Evolutionary conservation across 2,329 filamentous ascomycete genomes (phyloP), one percentile per base, ranked within the genome.

Genomic region (Epichloe hybrida): DNA sequence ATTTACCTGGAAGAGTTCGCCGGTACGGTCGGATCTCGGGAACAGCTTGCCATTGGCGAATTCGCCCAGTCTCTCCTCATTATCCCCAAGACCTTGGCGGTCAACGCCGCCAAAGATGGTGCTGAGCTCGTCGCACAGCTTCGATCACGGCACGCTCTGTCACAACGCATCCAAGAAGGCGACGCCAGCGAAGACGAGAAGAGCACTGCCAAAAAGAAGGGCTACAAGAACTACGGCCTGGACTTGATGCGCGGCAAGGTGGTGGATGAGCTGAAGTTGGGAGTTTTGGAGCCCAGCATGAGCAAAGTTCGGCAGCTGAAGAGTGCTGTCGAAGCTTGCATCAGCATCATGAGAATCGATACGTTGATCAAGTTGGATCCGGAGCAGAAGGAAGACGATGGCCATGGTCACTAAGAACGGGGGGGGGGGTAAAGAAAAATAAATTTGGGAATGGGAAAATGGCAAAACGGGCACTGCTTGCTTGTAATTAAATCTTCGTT

Each of bases 1-100:
- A 98, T 98, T 66, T 98, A 97, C 72, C 80, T 98, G 36, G 93
- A 98, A 73, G 93, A 98, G 71, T 98, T 95, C 69, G 93, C 93
- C 49, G 91, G 93, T 61, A 97, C 93, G 38, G 91, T 98, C 55
- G 89, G 91, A 58, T 97, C 91, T 50, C 84, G 93, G 61, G 93
- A 98, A 72, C 93, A 98, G 74, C 83, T 98, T 49, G 93, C 93
- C 57, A 97, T 98, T 64, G 93, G 88, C 65, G 91, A 96, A 69
- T 98, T 98, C 62, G 93, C 93, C 8, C 88, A 95, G 66, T 84
- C 93, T 31, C 86, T 98, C 44, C 86, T 98, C 50, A 76, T 91
- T 55, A 93, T 98, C 53, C 93, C 93, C 65, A 96, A 95, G 75
- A 98, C 93, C 6, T 79, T 98, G 55, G 91, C 93, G 48, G 83